These are phyloP conservation scores for Ophiosphaerella korrae DNA, from an alignment of 2,329 filamentous ascomycete genomes.

Conservation along the genomic window DNA sequence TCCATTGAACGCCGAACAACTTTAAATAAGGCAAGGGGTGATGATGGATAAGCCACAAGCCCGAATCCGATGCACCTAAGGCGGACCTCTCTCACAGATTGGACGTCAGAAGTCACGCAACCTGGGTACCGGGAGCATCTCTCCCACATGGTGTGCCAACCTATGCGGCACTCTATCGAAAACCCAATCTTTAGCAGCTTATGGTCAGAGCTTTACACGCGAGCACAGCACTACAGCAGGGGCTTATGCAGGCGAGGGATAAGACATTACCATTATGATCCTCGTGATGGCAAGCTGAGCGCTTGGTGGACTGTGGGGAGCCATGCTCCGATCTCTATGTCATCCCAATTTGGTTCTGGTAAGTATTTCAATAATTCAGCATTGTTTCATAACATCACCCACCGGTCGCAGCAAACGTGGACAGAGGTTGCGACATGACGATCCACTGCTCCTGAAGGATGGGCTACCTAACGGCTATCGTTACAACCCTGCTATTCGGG, in stretches of 20 bases:
- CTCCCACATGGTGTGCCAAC: slow-evolving; percentile 6
- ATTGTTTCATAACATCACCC: not conserved
- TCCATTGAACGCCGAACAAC: slow-evolving; percentile 12
- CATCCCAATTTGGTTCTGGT: not conserved
- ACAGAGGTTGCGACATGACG: not conserved
- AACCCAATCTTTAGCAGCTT: slow-evolving; percentile 18
- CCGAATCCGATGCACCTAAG: not conserved
- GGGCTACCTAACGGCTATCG: not conserved
- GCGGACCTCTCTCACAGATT: not conserved
- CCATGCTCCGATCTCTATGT: slow-evolving; percentile 8
- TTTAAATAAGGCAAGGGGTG: not conserved
- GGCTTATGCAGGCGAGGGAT: slow-evolving; percentile 15
- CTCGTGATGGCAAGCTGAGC: slow-evolving; percentile 15
- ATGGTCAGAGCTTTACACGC: slow-evolving; percentile 10
- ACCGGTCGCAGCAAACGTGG: not conserved
- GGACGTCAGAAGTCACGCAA: slow-evolving; percentile 11
- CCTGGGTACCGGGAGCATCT: slow-evolving; percentile 21
- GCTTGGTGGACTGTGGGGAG: slow-evolving; percentile 8
- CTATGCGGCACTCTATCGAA: slow-evolving; percentile 20
- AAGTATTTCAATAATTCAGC: not conserved
- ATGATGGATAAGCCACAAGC: not conserved
- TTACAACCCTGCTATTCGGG: not conserved
- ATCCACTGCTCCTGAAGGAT: not conserved
- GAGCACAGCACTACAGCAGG: not conserved
- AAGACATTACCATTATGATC: slow-evolving; percentile 12